Evolutionary conservation across 164 flowering plant genomes (phyloP).

Genomic region (Magnolia kwangsiensis): DNA sequence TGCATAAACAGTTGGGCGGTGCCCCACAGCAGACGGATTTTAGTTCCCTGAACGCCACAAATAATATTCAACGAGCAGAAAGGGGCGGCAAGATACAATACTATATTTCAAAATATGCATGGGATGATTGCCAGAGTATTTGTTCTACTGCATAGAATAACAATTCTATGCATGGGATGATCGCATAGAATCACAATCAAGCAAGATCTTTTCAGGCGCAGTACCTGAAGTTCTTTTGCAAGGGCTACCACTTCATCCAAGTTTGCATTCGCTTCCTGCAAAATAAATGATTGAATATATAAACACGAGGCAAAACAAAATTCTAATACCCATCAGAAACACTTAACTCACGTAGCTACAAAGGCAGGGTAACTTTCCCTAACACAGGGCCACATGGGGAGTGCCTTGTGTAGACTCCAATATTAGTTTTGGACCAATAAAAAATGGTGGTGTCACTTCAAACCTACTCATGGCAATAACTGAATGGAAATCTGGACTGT

Average conservation of each 20-base stretch:
- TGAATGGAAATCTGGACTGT: too few relatives aligned
- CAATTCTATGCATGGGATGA: neutral
- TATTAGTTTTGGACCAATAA: too few relatives aligned
- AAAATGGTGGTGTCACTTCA: too few relatives aligned
- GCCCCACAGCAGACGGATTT: slow-evolving; percentile 86
- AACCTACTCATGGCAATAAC: too few relatives aligned
- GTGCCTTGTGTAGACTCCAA: too few relatives aligned
- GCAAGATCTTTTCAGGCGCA: neutral
- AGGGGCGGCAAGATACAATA: neutral
- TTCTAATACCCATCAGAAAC: too few relatives aligned
- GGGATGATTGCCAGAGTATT: too few relatives aligned
- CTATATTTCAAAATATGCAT: neutral
- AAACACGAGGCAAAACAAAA: too few relatives aligned
- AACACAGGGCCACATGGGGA: too few relatives aligned
- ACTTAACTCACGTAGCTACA: too few relatives aligned
- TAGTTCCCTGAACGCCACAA: slow-evolving; percentile 47
- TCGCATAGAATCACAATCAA: neutral
- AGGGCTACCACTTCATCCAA: slow-evolving; percentile 89
- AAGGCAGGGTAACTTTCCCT: too few relatives aligned
- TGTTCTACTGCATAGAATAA: neutral
- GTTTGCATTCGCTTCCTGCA: slow-evolving; percentile 82
- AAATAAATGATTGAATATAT: slow-evolving; percentile 9
- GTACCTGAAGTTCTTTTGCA: slow-evolving; percentile 97
- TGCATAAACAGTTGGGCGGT: slow-evolving; percentile 92
- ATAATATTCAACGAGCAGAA: neutral